Conservation (phyloP, 2,329 filamentous ascomycete genomes). For the Ceratocystis destructans region DNA sequence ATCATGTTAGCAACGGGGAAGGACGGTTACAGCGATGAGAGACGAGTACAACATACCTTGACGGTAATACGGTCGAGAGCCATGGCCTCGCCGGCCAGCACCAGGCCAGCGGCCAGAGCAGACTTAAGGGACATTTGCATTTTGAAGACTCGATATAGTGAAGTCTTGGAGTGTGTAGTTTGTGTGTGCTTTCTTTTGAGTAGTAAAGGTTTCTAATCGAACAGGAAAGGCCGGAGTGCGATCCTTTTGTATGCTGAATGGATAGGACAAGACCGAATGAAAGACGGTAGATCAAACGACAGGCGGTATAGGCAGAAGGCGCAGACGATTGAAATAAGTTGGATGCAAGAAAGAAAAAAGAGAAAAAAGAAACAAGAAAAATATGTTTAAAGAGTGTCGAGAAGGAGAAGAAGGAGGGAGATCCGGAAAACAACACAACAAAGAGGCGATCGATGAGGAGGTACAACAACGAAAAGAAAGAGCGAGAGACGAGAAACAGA, state of each 20-base stretch:
- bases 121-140: slow-evolving; percentile 24
- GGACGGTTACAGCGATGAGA: background rate
- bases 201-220: background rate
- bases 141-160: slow-evolving; percentile 17
- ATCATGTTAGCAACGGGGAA: background rate
- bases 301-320: background rate
- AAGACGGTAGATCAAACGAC: slow-evolving; percentile 16
- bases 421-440: slow-evolving; percentile 5
- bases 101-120: slow-evolving; percentile 29
- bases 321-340: slow-evolving; percentile 4
- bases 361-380: slow-evolving; percentile 5
- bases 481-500: slow-evolving; percentile 16
- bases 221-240: background rate
- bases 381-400: slow-evolving; percentile 13
- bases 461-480: slow-evolving; percentile 16
- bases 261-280: slow-evolving; percentile 9
- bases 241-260: slow-evolving; percentile 7
- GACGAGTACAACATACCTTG: slow-evolving; percentile 40
- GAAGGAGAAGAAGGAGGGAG: slow-evolving; percentile 4
- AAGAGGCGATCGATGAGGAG: slow-evolving; percentile 16
- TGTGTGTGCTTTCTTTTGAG: background rate
- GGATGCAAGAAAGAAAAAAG: background rate
- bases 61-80: slow-evolving; percentile 47
- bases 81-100: slow-evolving; percentile 31
- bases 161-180: background rate